Base-by-base conservation (phyloP, 116 monocot species). In the Iris pallida region DNA sequence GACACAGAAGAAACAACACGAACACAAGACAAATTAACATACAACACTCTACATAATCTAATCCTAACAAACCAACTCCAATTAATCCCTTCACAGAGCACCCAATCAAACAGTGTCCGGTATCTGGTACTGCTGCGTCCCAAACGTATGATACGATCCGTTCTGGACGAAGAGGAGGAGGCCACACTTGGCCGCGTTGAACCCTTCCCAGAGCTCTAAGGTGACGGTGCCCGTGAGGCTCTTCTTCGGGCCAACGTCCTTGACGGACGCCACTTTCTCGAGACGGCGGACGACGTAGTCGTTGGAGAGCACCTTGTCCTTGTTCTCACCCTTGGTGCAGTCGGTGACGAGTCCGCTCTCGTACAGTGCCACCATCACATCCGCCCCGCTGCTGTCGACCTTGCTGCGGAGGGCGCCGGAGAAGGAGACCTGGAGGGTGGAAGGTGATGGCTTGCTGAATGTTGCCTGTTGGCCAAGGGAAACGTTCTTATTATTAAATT, bases 131-230 rank as follows among this genome's bases (percentile, higher is more conserved):
- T 81, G 78, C 71, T 86, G 85, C 6, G 71, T 73, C 0, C 90
- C 90, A 13, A 71, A 81, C 6, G 65, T 79, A 4, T 83, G 86
- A 60, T 71, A 74, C 6, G 81, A 76, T 45, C 48, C 3, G 61
- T 74, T 79, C 83, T 90, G 90, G 20, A 67, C 73, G 30, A 90
- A 86, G 52, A 90, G 51, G 4, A 86, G 61, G 20, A 90, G 15
- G n/a, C 86, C 81, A 46, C 86, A 86, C 68, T 73, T 83, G 56
- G 59, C 43, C 8, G 47, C 11, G 68, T 82, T 75, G 78, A 95
- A 91, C 6, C 84, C 86, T 0, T 88, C 81, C 91, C 91, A 95
- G 8, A 95, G 70, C 0, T 77, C 20, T 66, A 95, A 88, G n/a
- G 20, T 75, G 55, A 91, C 82, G 4, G 80, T 48, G 4, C 84